A percentile compares a stretch with the other conserved stretches of the same genome.
Evolutionary conservation across 2,329 filamentous ascomycete genomes (phyloP).

Genomic region (Cercospora sp.): DNA sequence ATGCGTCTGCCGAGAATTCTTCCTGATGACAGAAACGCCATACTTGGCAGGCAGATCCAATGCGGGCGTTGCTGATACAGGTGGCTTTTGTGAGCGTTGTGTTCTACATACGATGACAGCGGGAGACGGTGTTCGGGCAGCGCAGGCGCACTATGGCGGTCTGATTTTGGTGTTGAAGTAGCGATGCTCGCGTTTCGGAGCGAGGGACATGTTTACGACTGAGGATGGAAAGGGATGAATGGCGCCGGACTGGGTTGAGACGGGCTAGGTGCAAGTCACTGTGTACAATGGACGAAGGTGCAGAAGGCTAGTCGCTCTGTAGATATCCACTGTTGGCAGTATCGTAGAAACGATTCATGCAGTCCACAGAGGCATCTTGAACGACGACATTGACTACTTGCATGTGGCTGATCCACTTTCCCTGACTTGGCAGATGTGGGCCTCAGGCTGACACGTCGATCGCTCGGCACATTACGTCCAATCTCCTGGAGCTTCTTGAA

Average conservation of each 20-base stretch:
- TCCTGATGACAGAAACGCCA: conserved; percentile 3
- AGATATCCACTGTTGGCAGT: not conserved
- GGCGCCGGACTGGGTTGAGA: not conserved
- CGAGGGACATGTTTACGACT: not conserved
- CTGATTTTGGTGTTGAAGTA: not conserved
- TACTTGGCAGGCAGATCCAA: not conserved
- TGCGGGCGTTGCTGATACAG: not conserved
- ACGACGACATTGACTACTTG: not conserved
- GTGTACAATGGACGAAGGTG: not conserved
- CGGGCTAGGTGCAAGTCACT: not conserved
- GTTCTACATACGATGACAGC: conserved; percentile 2
- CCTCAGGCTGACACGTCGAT: not conserved
- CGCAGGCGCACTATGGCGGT: not conserved
- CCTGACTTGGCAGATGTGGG: not conserved
- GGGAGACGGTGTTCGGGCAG: not conserved
- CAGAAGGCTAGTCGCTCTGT: not conserved
- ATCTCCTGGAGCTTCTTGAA: not conserved
- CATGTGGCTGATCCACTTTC: not conserved
- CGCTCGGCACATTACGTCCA: not conserved
- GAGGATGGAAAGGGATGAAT: not conserved
- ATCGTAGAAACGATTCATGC: not conserved
- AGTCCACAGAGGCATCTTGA: not conserved
- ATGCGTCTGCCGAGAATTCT: conserved; percentile 16
- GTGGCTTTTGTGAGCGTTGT: not conserved
- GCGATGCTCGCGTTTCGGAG: not conserved